Base-by-base conservation (phyloP, 805 yeast genomes). In the Starmerella floricola region DNA sequence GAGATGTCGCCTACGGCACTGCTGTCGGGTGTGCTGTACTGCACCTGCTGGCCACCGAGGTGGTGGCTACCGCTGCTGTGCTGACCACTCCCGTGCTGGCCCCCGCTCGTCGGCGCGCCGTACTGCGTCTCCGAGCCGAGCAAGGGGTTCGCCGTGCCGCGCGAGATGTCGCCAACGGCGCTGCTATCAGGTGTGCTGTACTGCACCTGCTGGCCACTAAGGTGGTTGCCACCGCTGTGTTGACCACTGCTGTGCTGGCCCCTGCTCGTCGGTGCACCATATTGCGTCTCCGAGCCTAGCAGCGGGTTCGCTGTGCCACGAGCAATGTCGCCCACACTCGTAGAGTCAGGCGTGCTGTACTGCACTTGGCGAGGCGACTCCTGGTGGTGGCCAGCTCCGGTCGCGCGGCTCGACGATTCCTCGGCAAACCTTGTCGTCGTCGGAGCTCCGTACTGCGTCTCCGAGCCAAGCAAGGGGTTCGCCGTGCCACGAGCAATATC, bases 271-370 rank as follows among this genome's bases (percentile, higher is more conserved):
- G 41, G 45, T 3, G 41, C 36, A 23, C 15, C 19, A 42, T 43
- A 39, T 19, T 13, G 6, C 21, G 46, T 35, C 6, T 19, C 8
- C 6, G 46, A 43, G 16, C 42, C 42, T 21, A 43, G 29, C 20
- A 43, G 42, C 15, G 46, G 46, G 34, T 43, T 43, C 15, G 26
- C 6, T 12, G 16, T 30, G 15, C 37, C 40, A 11, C 31, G 36
- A 13, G 42, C 46, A 31, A 43, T 43, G 15, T 24, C 13, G 11
- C 39, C 29, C 16, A 33, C 34, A n/a, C 30, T 26, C 5, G 20
- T 6, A 3, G 31, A 16, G 4, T 21, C 13, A 12, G 45, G 45
- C 15, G 12, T 12, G 39, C 39, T 34, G 39, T 37, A 42, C 28
- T 18, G 15, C 11, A 38, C 42, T 23, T 37, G 36, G 27, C 36